Percentiles rank a stretch among this genome's conserved stretches.
Conservation (phyloP, 192 early-diverging fungal genomes). For the Mycoemilia scoparia region DNA sequence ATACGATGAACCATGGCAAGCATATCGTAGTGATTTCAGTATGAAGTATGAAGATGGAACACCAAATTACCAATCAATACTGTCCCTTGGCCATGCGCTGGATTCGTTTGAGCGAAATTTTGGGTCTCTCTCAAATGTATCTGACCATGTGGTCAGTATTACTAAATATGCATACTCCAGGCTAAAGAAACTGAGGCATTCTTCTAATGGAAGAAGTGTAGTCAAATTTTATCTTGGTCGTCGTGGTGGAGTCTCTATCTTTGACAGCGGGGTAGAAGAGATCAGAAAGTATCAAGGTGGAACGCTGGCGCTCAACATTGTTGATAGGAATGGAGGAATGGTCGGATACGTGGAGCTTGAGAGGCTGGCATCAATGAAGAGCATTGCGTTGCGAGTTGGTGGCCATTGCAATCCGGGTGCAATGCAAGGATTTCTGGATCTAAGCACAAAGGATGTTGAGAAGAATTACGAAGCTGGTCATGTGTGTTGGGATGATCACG, state of each 20-base stretch:
- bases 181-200: conserved; percentile 33
- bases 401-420: conserved; percentile 74
- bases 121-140: conserved; percentile 16
- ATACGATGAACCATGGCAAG: conserved; percentile 34
- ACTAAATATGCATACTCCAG: conserved; percentile 14
- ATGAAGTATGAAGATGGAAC: conserved; percentile 60
- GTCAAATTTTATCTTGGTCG: no score
- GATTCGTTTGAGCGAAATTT: conserved; percentile 29
- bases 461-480: conserved; percentile 36
- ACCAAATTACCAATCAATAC: conserved; percentile 50
- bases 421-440: conserved; percentile 39
- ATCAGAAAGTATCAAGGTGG: conserved; percentile 9
- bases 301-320: conserved; percentile 46
- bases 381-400: conserved; percentile 52
- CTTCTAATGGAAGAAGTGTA: no score
- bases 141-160: conserved; percentile 30
- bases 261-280: conserved; percentile 37
- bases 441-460: conserved; percentile 33
- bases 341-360: conserved; percentile 50
- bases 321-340: conserved; percentile 27
- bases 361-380: conserved; percentile 38
- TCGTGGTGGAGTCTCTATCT: no score
- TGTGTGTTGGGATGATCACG: conserved; percentile 55
- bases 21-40: conserved; percentile 26
- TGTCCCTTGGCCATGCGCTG: conserved; percentile 52